Percentiles rank a stretch among this genome's conserved stretches.
Evolutionary conservation across 495 filamentous ascomycete species (phyloP).

Genomic region (Hypoxylon lenormandii): DNA sequence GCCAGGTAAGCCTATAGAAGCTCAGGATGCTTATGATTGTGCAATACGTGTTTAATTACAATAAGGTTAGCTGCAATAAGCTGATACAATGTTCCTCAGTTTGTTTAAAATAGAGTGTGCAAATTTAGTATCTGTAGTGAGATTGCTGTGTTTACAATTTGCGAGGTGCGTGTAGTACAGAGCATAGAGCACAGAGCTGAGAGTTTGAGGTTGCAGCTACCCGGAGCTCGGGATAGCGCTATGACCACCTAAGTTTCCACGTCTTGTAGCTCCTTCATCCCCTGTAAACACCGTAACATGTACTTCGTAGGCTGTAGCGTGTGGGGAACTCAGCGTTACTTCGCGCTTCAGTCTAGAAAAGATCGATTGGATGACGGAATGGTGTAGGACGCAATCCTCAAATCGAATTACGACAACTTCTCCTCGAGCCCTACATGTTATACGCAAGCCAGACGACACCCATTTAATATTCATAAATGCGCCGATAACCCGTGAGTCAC

Average conservation of each 20-base stretch:
- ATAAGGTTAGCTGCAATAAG: not conserved
- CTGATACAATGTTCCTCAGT: not conserved
- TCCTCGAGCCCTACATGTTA: not conserved
- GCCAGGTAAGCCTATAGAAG: not conserved
- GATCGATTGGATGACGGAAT: slow-evolving; percentile 15
- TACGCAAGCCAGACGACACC: slow-evolving; percentile 13
- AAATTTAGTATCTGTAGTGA: not conserved
- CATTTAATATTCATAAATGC: slow-evolving; percentile 32
- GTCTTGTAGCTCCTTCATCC: not conserved
- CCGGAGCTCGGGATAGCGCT: not conserved
- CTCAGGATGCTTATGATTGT: not conserved
- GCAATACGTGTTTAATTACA: not conserved
- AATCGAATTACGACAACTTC: slow-evolving; percentile 16
- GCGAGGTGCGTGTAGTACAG: not conserved
- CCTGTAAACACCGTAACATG: no score
- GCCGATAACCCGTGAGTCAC: slow-evolving; percentile 25
- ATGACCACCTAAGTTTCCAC: slow-evolving; percentile 5
- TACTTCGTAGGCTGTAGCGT: not conserved
- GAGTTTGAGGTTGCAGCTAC: not conserved
- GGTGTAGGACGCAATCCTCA: slow-evolving; percentile 7
- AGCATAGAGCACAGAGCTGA: no score
- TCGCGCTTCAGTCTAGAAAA: slow-evolving; percentile 25
- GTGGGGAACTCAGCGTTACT: slow-evolving; percentile 23
- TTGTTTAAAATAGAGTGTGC: not conserved
- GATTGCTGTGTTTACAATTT: not conserved